phyloP scores from a whole-genome alignment of 2,329 filamentous ascomycete genomes.

The Fusarium sp. region DNA sequence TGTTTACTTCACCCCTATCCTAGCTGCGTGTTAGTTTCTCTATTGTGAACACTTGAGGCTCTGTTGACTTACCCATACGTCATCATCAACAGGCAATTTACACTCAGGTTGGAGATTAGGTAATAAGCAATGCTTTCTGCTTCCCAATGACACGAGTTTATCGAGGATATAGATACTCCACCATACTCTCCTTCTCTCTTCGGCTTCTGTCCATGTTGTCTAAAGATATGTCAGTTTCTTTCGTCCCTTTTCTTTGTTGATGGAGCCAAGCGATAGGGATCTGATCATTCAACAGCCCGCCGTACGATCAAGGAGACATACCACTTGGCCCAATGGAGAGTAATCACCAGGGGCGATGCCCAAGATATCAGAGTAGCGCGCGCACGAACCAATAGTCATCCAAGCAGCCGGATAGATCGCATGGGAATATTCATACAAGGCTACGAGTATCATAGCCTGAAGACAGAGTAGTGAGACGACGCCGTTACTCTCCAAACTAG shows the following conservation, averaged over 20 bases:
- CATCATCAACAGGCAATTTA: background rate
- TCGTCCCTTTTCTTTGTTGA: rapidly evolving
- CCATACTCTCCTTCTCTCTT: background rate
- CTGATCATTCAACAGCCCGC: rapidly evolving
- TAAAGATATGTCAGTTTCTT: rapidly evolving
- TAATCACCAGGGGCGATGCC: background rate
- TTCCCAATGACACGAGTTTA: background rate
- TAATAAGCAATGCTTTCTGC: background rate
- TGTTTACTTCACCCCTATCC: background rate
- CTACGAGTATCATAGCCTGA: background rate
- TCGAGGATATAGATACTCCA: background rate
- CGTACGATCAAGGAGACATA: rapidly evolving
- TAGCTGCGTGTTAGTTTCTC: rapidly evolving
- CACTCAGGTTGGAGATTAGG: rapidly evolving
- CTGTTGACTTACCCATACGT: background rate
- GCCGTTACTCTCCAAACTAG: background rate
- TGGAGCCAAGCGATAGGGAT: rapidly evolving
- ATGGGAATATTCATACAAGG: background rate
- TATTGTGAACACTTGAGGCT: rapidly evolving
- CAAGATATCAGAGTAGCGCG: background rate
- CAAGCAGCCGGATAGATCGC: background rate
- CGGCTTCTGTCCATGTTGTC: background rate
- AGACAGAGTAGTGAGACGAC: rapidly evolving
- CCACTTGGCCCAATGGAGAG: background rate
- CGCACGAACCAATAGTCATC: background rate